Conservation (phyloP, 345 rosid species). For the Aethionema arabicum region DNA sequence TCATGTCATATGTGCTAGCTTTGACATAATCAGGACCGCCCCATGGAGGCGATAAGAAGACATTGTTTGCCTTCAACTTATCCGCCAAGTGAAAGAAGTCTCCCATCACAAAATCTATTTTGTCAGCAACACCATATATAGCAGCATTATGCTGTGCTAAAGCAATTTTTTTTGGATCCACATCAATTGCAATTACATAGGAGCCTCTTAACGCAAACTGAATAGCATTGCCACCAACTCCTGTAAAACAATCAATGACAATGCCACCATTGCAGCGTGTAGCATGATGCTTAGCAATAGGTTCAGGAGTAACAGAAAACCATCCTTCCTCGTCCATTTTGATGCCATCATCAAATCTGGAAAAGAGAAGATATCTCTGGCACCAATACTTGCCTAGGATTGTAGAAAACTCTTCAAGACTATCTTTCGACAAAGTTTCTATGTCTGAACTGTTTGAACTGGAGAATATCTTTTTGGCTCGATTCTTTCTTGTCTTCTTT, state of each 20-base stretch:
- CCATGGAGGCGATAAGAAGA: conserved; percentile 96
- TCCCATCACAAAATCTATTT: conserved; percentile 73
- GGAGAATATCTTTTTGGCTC: conserved; percentile 36
- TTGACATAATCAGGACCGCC: conserved; percentile 88
- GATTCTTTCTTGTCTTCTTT: conserved; percentile 52
- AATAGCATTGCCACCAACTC: conserved; percentile 96
- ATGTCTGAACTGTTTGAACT: too few species aligned
- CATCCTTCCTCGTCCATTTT: conserved; percentile 97
- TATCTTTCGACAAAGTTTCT: conserved; percentile 45
- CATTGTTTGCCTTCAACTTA: conserved; percentile 71
- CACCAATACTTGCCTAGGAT: conserved; percentile 72
- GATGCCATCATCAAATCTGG: conserved; percentile 78
- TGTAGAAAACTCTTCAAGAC: conserved; percentile 44
- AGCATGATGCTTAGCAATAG: conserved; percentile 85
- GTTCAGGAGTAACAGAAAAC: conserved; percentile 97
- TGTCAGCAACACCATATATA: conserved; percentile 71
- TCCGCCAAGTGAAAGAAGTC: conserved; percentile 75
- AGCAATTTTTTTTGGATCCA: conserved; percentile 76
- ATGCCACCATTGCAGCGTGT: conserved; percentile 54
- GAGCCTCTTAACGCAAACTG: conserved; percentile 74
- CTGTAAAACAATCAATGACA: conserved; percentile 80
- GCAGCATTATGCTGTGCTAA: conserved; percentile 82
- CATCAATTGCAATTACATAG: conserved; percentile 75
- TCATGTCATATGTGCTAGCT: conserved; percentile 61
- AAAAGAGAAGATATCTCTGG: conserved; percentile 77